Evolutionary conservation across 106 monocot species (phyloP).

Genomic region (Acorus calamus): DNA sequence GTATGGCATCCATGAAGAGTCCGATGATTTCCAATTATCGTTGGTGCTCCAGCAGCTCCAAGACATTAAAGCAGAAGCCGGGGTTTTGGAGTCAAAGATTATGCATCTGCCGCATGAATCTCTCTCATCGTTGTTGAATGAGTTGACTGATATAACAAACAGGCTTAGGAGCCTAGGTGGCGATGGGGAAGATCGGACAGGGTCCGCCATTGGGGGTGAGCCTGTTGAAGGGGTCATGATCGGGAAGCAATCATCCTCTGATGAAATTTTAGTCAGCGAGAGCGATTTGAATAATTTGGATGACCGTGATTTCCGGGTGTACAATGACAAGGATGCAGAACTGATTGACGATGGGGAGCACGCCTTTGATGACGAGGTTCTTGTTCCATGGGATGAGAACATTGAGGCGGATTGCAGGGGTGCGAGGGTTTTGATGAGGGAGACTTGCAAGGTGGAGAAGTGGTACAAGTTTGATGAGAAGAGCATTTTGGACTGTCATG

Average conservation of each 20-base stretch:
- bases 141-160: slow-evolving; percentile 48
- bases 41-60: slow-evolving; percentile 55
- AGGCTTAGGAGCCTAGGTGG: slow-evolving; percentile 48
- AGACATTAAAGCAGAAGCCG: slow-evolving; percentile 48
- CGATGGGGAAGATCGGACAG: neutral
- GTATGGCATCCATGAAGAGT: slow-evolving; percentile 77
- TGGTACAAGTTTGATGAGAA: slow-evolving; percentile 93
- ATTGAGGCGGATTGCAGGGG: slow-evolving; percentile 47
- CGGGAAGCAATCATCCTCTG: neutral
- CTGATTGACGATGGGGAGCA: slow-evolving; percentile 69
- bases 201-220: too few relatives aligned
- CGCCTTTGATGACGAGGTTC: slow-evolving; percentile 53
- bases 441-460: slow-evolving; percentile 55
- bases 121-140: slow-evolving; percentile 21
- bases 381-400: slow-evolving; percentile 50
- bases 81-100: slow-evolving; percentile 53
- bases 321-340: slow-evolving; percentile 48
- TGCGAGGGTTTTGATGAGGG: slow-evolving; percentile 52
- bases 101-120: slow-evolving; percentile 45
- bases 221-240: too few relatives aligned
- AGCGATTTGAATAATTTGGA: slow-evolving; percentile 40
- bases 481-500: slow-evolving; percentile 62
- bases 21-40: slow-evolving; percentile 35
- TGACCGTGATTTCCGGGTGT: slow-evolving; percentile 26
- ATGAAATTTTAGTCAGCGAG: slow-evolving; percentile 7